These are phyloP conservation scores for Lactifluus pinguis DNA, from an alignment of 768 basidiomycete genomes.

Conservation along the genomic window DNA sequence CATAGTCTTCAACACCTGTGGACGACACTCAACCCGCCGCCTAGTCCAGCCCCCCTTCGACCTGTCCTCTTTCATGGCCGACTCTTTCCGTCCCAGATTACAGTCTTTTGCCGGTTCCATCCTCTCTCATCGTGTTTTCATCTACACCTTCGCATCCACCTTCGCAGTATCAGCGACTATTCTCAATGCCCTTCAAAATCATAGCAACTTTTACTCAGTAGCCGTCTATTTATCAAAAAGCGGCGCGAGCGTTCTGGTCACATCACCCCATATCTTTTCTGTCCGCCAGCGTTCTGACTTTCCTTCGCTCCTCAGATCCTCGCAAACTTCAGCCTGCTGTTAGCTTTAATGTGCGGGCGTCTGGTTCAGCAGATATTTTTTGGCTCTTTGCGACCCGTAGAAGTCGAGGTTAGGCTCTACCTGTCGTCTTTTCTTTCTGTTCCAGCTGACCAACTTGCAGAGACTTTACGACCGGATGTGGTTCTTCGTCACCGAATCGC, in stretches of 20 bases:
- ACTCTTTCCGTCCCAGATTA: conserved; percentile 41
- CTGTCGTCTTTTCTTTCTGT: not conserved
- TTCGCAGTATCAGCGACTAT: conserved; percentile 65
- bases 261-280: conserved; percentile 19
- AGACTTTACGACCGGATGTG: conserved; percentile 92
- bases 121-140: conserved; percentile 52
- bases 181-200: conserved; percentile 66
- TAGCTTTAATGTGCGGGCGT: conserved; percentile 68
- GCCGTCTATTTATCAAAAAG: conserved; percentile 90
- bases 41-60: not conserved
- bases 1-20: no score
- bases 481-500: conserved; percentile 96
- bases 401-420: conserved; percentile 67
- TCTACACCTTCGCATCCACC: conserved; percentile 63
- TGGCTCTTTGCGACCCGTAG: conserved; percentile 74
- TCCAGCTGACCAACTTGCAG: conserved; percentile 35
- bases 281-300: not conserved
- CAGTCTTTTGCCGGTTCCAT: conserved; percentile 42
- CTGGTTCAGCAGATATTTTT: conserved; percentile 85
- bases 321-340: conserved; percentile 80
- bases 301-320: conserved; percentile 48
- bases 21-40: no score
- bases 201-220: conserved; percentile 92
- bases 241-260: conserved; percentile 84
- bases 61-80: conserved; percentile 25